Conservation (phyloP, 768 basidiomycete genomes). For the Mycena crocata region DNA sequence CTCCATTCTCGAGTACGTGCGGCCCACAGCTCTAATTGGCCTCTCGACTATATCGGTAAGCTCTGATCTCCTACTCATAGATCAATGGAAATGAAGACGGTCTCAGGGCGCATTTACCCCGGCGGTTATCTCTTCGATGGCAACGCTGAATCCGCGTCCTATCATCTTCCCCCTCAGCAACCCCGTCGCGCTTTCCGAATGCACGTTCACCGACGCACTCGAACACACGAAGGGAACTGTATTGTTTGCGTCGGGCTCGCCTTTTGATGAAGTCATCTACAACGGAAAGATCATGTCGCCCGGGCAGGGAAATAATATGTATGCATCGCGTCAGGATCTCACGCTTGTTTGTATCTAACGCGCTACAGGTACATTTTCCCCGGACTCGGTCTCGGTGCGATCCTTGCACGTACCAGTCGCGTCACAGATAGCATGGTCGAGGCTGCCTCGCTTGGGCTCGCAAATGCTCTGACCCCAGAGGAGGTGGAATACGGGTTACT, state of each 20-base stretch:
- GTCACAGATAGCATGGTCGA: slow-evolving; percentile 93
- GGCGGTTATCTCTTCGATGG: slow-evolving; percentile 80
- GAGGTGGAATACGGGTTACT: slow-evolving; percentile 76
- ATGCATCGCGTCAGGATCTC: slow-evolving; percentile 66
- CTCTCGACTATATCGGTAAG: slow-evolving; percentile 84
- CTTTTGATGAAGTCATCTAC: slow-evolving; percentile 76
- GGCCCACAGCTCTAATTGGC: slow-evolving; percentile 90
- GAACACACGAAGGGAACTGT: slow-evolving; percentile 77
- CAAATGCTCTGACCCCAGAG: slow-evolving; percentile 75
- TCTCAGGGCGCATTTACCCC: slow-evolving; percentile 77
- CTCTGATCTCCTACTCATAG: slow-evolving; percentile 3
- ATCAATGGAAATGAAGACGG: neutral
- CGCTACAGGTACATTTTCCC: slow-evolving; percentile 44
- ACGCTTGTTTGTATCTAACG: neutral
- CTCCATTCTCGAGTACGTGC: slow-evolving; percentile 83
- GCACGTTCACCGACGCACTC: slow-evolving; percentile 82
- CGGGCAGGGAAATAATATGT: slow-evolving; percentile 97
- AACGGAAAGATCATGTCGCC: slow-evolving; percentile 71
- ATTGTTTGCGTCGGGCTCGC: slow-evolving; percentile 90
- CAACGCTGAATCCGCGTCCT: slow-evolving; percentile 80
- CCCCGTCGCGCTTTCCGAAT: slow-evolving; percentile 85
- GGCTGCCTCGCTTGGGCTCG: slow-evolving; percentile 84
- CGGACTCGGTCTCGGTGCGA: slow-evolving; percentile 84
- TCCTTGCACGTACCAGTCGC: slow-evolving; percentile 72
- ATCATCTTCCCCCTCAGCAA: slow-evolving; percentile 96